phyloP scores from a whole-genome alignment of 257 asterid species.

The Solanum tarapatanum region DNA sequence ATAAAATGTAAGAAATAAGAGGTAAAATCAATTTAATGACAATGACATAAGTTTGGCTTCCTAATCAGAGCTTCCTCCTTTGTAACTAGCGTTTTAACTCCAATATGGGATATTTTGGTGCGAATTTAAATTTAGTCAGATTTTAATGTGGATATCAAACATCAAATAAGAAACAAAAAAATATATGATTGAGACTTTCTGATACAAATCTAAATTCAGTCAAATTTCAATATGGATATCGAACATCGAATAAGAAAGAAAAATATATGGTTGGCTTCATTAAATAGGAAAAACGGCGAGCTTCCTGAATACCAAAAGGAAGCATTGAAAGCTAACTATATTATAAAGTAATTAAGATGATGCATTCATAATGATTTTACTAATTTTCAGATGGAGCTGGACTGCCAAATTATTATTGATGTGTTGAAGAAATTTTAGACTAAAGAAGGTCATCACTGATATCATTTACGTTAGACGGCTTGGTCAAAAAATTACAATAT shows the following conservation, averaged over 20 bases:
- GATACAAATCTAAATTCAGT: rapidly evolving
- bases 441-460: not conserved
- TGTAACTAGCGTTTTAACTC: too few relatives aligned
- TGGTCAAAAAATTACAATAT: too few relatives aligned
- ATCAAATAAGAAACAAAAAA: too few relatives aligned
- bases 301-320: not conserved
- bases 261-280: not conserved
- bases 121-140: too few relatives aligned
- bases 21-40: not conserved
- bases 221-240: rapidly evolving
- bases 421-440: not conserved
- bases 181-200: too few relatives aligned
- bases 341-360: not conserved
- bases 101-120: rapidly evolving
- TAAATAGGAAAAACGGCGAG: not conserved
- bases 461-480: too few relatives aligned
- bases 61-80: not conserved
- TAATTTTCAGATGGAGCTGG: not conserved
- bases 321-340: not conserved
- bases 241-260: too few relatives aligned
- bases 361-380: not conserved
- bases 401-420: not conserved
- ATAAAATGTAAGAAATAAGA: not conserved
- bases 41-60: not conserved
- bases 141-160: too few relatives aligned